phyloP scores from a whole-genome alignment of 148 eudicot genomes.

The Cornus suecica region DNA sequence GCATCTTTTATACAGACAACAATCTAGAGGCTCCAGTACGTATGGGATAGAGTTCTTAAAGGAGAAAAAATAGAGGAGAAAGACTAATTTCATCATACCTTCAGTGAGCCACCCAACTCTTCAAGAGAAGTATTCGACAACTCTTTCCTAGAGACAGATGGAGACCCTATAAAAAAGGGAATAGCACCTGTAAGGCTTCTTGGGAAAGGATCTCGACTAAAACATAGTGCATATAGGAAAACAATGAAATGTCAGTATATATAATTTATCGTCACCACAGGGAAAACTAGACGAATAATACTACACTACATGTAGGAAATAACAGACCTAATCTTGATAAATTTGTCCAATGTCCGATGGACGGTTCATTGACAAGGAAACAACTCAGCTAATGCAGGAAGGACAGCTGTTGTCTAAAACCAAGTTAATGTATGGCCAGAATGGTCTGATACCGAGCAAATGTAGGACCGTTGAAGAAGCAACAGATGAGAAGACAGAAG shows the following conservation, averaged over 20 bases:
- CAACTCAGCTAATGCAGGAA: too few species aligned
- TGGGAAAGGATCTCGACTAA: slow-evolving; percentile 7
- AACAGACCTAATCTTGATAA: background rate
- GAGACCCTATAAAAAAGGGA: slow-evolving; percentile 37
- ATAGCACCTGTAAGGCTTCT: background rate
- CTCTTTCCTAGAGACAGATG: slow-evolving; percentile 29
- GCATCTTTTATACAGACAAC: background rate
- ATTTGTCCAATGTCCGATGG: background rate
- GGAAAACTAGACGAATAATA: background rate
- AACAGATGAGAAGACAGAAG: too few species aligned
- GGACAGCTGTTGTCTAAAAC: too few species aligned
- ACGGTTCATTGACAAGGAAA: background rate
- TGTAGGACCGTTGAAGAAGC: too few species aligned
- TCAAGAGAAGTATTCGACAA: slow-evolving; percentile 41
- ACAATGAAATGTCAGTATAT: background rate
- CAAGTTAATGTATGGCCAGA: background rate
- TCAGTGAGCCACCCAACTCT: slow-evolving; percentile 63
- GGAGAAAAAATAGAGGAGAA: background rate
- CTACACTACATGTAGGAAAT: background rate
- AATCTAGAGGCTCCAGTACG: background rate
- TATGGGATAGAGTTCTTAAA: background rate
- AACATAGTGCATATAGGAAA: background rate
- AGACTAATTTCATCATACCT: slow-evolving; percentile 37
- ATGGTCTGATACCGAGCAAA: too few species aligned
- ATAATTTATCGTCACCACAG: background rate